Evolutionary conservation across 192 early-diverging fungal genomes (phyloP), one percentile per base, ranked within the genome.

Genomic region (Entomortierella lignicola): DNA sequence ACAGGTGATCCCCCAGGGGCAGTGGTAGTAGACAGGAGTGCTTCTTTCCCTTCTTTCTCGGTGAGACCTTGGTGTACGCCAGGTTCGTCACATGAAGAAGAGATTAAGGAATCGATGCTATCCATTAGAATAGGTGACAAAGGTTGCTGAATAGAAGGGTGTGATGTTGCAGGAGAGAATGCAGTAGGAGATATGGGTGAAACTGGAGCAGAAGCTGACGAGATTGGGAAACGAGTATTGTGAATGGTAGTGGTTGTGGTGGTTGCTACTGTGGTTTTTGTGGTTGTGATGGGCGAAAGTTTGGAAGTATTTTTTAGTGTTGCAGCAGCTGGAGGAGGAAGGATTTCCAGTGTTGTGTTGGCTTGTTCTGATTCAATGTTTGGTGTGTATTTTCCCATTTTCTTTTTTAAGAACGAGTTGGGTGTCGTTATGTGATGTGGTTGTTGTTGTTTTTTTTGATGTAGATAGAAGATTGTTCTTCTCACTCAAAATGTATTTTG

Each of bases 361-460:
- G 51, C 23, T 29, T 32, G 27, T n/a, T 32, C 51, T 42, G 51
- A 25, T 15, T 23, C 27, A 0, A 6, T 8, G 34, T 27, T 8
- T 20, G 21, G 15, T 29, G 26, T 56, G 20, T 47, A 47, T 47
- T 47, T 15, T 4, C 12, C 44, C 44, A 47, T 47, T 47, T 47
- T 23, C 4, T n/a, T 37, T 37, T 7, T 37, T 37, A 10, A 10
- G 4, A 7, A 37, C 10, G 4, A 37, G 34, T 37, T 37, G 5
- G 34, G 10, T 10, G 34, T 37, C 10, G 34, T 43, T 42, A 13
- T 26, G 17, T 13, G 59, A 11, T 52, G 43, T 48, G 18, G 61
- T 52, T 55, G 50, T 64, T 53, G 62, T 64, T 64, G 44, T 29
- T 54, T 44, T 39, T 54, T 15, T 20, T 64, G 61, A 2, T 64